Evolutionary conservation across 345 rosid genomes (phyloP).

Genomic region (Populus euphratica): DNA sequence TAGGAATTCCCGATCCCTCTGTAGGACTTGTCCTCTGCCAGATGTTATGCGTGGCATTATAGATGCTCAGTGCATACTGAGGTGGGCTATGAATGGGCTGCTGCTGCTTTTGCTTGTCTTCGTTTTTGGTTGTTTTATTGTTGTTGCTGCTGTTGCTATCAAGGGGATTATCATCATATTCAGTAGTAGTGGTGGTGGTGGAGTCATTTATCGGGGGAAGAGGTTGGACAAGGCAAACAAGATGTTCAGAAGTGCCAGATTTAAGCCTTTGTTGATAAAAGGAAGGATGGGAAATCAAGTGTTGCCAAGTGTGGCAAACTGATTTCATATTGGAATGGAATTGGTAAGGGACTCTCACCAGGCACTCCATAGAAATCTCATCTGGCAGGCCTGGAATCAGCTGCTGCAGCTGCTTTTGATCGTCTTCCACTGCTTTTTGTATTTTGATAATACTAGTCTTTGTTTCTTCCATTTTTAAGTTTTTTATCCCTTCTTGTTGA

Average conservation of each 20-base stretch:
- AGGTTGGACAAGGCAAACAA: slow-evolving; percentile 52
- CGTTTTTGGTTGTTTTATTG: slow-evolving; percentile 6
- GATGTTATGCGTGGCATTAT: slow-evolving; percentile 18
- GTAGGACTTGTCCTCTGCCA: slow-evolving; percentile 38
- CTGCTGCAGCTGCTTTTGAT: slow-evolving; percentile 4
- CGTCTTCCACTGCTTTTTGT: neutral
- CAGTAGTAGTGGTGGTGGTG: neutral
- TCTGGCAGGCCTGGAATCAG: slow-evolving; percentile 52
- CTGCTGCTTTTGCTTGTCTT: slow-evolving; percentile 6
- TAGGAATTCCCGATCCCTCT: slow-evolving; percentile 26
- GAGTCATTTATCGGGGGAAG: neutral
- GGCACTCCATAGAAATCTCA: slow-evolving; percentile 47
- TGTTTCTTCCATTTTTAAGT: neutral
- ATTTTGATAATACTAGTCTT: neutral
- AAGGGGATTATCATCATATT: neutral
- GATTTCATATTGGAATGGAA: slow-evolving; percentile 43
- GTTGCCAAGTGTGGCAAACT: slow-evolving; percentile 43
- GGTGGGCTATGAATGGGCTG: slow-evolving; percentile 28
- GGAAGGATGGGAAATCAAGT: slow-evolving; percentile 32
- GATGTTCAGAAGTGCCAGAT: slow-evolving; percentile 39
- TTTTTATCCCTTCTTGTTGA: neutral
- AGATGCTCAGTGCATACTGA: slow-evolving; percentile 40
- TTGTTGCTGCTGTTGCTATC: neutral
- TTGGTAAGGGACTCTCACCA: slow-evolving; percentile 44
- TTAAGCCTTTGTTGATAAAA: slow-evolving; percentile 33